Base-by-base conservation (phyloP, 106 monocot genomes). In the Apostasia shenzhenica region DNA sequence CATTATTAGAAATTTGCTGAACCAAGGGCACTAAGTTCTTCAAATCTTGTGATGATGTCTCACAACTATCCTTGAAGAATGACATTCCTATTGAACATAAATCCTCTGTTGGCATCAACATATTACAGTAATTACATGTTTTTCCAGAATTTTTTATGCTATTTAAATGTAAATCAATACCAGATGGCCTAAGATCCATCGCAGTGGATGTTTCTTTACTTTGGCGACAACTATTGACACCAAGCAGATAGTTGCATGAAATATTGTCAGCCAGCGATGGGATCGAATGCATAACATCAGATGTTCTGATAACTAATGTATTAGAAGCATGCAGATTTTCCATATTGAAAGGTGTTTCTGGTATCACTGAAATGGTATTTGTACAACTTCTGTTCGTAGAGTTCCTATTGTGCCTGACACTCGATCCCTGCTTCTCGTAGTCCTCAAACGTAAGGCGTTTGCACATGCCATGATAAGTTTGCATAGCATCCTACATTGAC, bases 81-180 rank as follows among this genome's bases (percentile, higher is more conserved):
- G 40, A 12, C 54, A 51, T 71, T 1, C 70, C 70, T 8, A 11
- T 48, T 59, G 43, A 1, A 37, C n/a, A 55, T 66, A 67, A 39
- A 55, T 77, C 67, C 39, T 65, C 56, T 72, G 48, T 62, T 38
- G 14, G 45, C 51, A 63, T 14, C 46, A 79, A 70, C 67, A 70
- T 55, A 39, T 72, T 73, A 41, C 40, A 10, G 38, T 55, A 42
- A 45, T 53, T 45, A 55, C 59, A 68, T 7, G 49, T 66, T 12
- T 70, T 11, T 53, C 67, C 52, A 60, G 70, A n/a, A 68, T 52
- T 74, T 71, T 72, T 84, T 64, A 84, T 45, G 52, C 75, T 81
- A 56, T 88, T 88, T 60, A 88, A 65, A 70, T 88, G 88, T 66
- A 88, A 71, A 49, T 83, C 87, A 77, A 84, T 88, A 47, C 84